Evolutionary conservation across 176 grass and related monocot genomes (phyloP).

Genomic region (Cymbopogon citratus): DNA sequence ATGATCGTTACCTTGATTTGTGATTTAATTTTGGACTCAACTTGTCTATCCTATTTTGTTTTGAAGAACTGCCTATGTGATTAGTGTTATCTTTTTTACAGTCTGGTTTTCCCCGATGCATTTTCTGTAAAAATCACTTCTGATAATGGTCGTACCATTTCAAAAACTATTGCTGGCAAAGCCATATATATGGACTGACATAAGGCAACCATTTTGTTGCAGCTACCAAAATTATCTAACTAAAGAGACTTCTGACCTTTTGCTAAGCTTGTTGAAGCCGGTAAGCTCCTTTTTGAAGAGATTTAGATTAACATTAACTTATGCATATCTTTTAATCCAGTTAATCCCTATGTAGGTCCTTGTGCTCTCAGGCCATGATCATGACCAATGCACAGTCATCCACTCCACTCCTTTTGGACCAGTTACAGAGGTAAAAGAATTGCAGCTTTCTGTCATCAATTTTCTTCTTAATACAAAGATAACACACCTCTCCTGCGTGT

Average conservation of each 20-base stretch:
- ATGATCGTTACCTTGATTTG: not conserved
- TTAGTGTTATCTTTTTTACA: not conserved
- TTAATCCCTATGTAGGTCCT: conserved; percentile 54
- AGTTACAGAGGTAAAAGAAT: conserved; percentile 61
- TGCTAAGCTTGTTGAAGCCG: conserved; percentile 67
- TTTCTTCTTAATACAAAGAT: too few relatives aligned
- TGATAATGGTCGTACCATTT: conserved; percentile 4
- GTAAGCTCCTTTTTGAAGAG: conserved; percentile 45
- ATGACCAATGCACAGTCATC: conserved; percentile 85
- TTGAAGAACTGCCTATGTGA: conserved; percentile 6
- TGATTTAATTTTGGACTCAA: conserved; percentile 12
- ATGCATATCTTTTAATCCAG: conserved; percentile 13
- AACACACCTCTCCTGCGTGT: too few relatives aligned
- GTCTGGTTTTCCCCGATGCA: not conserved
- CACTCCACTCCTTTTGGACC: conserved; percentile 60
- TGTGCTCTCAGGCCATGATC: conserved; percentile 91
- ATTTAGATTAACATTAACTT: conserved; percentile 16
- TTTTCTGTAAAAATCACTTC: conserved; percentile 17
- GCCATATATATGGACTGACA: conserved; percentile 10
- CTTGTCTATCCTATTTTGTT: not conserved
- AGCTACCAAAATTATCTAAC: conserved; percentile 96
- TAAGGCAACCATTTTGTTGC: conserved; percentile 20
- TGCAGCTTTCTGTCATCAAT: conserved; percentile 5
- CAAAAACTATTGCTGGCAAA: not conserved
- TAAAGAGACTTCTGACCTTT: conserved; percentile 79